phyloP scores from a whole-genome alignment of 768 basidiomycete genomes.

The Strobilomyces confusus region DNA sequence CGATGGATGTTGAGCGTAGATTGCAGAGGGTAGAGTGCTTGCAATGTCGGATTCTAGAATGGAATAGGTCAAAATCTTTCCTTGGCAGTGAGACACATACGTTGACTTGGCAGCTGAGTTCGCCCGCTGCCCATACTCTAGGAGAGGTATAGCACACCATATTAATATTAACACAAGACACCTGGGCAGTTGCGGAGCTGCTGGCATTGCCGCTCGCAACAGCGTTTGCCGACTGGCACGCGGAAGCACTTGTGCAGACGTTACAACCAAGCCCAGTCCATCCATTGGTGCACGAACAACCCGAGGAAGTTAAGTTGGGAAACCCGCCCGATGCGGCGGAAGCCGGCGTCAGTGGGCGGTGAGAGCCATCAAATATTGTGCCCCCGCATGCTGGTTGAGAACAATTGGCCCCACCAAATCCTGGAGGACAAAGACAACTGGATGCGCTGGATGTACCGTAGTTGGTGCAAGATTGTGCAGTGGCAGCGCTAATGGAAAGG shows the following conservation, averaged over 20 bases:
- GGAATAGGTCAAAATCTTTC: neutral
- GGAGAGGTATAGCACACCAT: conserved; percentile 70
- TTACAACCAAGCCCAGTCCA: conserved; percentile 82
- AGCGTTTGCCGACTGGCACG: conserved; percentile 64
- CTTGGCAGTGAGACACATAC: conserved; percentile 44
- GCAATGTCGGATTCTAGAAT: conserved; percentile 76
- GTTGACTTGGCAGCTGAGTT: conserved; percentile 81
- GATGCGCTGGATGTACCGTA: conserved; percentile 21
- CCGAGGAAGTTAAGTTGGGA: conserved; percentile 62
- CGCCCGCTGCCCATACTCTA: conserved; percentile 70
- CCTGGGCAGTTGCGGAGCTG: conserved; percentile 25
- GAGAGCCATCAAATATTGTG: conserved; percentile 69
- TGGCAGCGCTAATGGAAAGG: conserved; percentile 2
- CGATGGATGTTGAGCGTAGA: conserved; percentile 79
- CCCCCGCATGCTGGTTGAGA: conserved; percentile 74
- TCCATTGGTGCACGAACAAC: conserved; percentile 66
- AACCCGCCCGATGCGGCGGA: conserved; percentile 38
- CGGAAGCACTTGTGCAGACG: conserved; percentile 63
- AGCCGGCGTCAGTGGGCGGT: conserved; percentile 46
- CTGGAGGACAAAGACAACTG: conserved; percentile 71
- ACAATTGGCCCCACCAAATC: conserved; percentile 73
- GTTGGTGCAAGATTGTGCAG: conserved; percentile 28
- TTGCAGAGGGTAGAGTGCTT: conserved; percentile 64
- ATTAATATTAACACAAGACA: conserved; percentile 50
- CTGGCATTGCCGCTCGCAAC: conserved; percentile 37